These are phyloP conservation scores for Pythium coloratum DNA, from an alignment of 352 stramenopile species.

Conservation along the genomic window DNA sequence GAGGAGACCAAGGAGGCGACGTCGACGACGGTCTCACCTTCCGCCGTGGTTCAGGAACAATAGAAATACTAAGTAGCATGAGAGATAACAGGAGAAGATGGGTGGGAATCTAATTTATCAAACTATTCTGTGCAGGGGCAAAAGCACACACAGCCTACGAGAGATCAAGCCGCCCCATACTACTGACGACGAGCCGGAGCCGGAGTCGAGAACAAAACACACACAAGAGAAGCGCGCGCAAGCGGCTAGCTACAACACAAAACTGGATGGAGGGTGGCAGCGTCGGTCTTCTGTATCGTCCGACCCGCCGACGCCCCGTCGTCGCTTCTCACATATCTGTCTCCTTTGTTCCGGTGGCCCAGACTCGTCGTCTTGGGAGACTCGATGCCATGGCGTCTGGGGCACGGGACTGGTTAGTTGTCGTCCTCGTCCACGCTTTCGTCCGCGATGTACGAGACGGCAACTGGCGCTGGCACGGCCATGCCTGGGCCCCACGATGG, in stretches of 20 bases:
- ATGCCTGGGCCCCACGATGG: slow-evolving; percentile 62
- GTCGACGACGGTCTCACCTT: background rate
- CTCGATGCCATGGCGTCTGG: background rate
- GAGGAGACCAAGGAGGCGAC: slow-evolving; percentile 23
- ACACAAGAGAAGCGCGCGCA: background rate
- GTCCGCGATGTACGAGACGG: slow-evolving; percentile 31
- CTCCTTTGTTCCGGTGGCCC: background rate
- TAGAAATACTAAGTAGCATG: background rate
- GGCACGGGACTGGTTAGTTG: slow-evolving; percentile 13
- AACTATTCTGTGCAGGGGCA: slow-evolving; percentile 26
- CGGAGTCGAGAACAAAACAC: background rate
- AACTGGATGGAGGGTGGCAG: slow-evolving; percentile 22
- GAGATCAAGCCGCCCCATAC: slow-evolving; percentile 2
- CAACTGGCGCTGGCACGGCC: slow-evolving; percentile 32
- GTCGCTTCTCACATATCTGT: background rate
- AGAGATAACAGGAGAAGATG: background rate
- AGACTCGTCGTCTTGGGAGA: slow-evolving; percentile 18
- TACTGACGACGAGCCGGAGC: background rate
- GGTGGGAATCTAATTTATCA: slow-evolving; percentile 36
- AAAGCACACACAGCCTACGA: slow-evolving; percentile 2
- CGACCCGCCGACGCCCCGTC: background rate
- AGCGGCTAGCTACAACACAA: slow-evolving; percentile 17
- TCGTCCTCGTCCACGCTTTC: slow-evolving; percentile 22
- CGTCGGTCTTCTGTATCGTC: slow-evolving; percentile 40
- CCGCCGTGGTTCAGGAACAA: background rate